phyloP scores from a whole-genome alignment of 495 filamentous ascomycete species.

The Daldinia loculata region DNA sequence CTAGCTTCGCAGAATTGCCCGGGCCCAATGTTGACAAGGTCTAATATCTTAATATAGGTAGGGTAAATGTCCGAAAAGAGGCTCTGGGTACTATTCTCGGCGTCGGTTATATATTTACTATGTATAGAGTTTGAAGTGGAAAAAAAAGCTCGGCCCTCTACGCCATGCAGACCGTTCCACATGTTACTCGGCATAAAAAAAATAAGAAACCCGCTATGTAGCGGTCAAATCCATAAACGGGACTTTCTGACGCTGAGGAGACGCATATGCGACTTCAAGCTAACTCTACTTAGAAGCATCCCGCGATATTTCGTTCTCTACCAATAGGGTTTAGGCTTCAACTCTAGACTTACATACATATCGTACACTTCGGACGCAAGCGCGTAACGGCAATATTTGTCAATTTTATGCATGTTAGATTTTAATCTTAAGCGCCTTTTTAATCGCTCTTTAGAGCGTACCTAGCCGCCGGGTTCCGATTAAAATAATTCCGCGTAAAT shows the following conservation, averaged over 20 bases:
- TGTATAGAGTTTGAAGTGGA: conserved; percentile 10
- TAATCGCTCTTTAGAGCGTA: neutral
- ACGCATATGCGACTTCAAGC: neutral
- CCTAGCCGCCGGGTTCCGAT: conserved; percentile 29
- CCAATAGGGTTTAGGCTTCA: neutral
- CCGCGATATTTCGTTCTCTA: neutral
- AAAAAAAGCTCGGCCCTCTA: conserved; percentile 15
- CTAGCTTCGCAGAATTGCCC: neutral
- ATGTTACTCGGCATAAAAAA: conserved; percentile 24
- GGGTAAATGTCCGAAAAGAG: neutral
- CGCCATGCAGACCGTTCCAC: conserved; percentile 12
- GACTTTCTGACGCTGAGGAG: conserved; percentile 6
- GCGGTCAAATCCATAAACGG: conserved; percentile 14
- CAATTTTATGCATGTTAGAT: no score
- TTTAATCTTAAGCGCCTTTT: no score
- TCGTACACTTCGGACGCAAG: no score
- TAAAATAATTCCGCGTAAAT: conserved; percentile 24
- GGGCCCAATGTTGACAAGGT: neutral
- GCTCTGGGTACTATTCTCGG: conserved; percentile 20
- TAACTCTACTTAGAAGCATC: neutral
- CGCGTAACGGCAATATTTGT: no score
- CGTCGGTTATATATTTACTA: conserved; percentile 18
- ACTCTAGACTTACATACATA: no score
- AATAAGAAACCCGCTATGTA: conserved; percentile 10
- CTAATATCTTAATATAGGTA: neutral